phyloP scores from a whole-genome alignment of 352 stramenopile genomes.

The Pythium aphanidermatum region DNA sequence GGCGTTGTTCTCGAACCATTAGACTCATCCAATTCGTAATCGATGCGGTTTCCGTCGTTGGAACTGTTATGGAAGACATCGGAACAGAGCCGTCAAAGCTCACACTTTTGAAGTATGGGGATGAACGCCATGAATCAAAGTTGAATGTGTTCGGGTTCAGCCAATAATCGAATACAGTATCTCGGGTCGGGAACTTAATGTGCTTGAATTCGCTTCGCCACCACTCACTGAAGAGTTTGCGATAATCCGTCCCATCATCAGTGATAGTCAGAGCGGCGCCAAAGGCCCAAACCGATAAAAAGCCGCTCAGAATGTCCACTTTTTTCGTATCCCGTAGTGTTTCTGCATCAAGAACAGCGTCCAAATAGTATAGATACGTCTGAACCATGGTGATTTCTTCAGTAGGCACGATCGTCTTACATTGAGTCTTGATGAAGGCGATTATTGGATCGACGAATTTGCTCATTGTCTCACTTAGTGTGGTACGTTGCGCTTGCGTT shows the following conservation, averaged over 20 bases:
- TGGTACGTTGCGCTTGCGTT: constrained; percentile 41
- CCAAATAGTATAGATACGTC: constrained; percentile 89
- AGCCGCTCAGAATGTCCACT: constrained; percentile 86
- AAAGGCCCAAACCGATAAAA: constrained; percentile 93
- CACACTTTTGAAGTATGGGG: constrained; percentile 84
- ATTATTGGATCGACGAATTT: constrained; percentile 86
- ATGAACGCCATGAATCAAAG: constrained; percentile 94
- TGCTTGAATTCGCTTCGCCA: constrained; percentile 92
- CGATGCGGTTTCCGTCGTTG: constrained; percentile 90
- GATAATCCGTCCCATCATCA: constrained; percentile 92
- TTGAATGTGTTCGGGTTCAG: constrained; percentile 83
- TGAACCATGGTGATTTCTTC: constrained; percentile 91
- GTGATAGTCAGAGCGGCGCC: constrained; percentile 80
- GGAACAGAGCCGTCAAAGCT: constrained; percentile 68
- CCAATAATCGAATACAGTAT: constrained; percentile 97
- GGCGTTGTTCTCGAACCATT: constrained; percentile 88
- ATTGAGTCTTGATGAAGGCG: constrained; percentile 81
- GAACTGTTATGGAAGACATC: constrained; percentile 87
- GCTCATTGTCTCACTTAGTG: constrained; percentile 63
- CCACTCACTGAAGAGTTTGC: constrained; percentile 93
- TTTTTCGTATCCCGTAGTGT: constrained; percentile 54
- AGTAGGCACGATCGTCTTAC: constrained; percentile 85
- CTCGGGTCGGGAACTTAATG: constrained; percentile 90
- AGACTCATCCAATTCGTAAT: constrained; percentile 93
- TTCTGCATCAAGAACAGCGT: constrained; percentile 74